phyloP scores from a whole-genome alignment of 2,329 filamentous ascomycete genomes.

The Nannizzia gypsea region DNA sequence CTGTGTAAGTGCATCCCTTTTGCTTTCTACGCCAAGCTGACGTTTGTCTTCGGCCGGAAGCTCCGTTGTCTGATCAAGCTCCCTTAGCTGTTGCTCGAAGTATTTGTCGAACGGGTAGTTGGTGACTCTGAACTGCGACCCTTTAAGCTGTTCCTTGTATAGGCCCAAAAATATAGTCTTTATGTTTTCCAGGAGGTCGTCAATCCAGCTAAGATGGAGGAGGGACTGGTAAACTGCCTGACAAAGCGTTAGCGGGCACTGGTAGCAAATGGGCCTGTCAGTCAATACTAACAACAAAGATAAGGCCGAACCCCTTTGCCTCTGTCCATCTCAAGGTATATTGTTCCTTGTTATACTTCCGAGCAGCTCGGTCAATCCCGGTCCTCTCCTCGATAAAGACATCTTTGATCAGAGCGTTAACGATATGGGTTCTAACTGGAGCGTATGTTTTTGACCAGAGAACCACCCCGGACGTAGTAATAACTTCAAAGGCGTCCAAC shows the following conservation, averaged over 20 bases:
- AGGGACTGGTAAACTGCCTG: constrained; percentile 95
- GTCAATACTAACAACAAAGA: constrained; percentile 67
- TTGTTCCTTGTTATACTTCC: constrained; percentile 77
- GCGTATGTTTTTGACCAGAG: constrained; percentile 87
- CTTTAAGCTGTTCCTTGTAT: constrained; percentile 77
- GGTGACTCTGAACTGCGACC: constrained; percentile 63
- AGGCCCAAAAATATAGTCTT: constrained; percentile 82
- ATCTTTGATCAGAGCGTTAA: constrained; percentile 91
- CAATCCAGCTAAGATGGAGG: constrained; percentile 90
- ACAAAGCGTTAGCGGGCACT: not conserved
- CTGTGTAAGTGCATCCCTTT: constrained; percentile 35
- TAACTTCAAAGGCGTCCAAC: constrained; percentile 93
- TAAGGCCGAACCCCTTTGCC: constrained; percentile 82
- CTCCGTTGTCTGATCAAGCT: constrained; percentile 43
- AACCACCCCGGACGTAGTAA: constrained; percentile 91
- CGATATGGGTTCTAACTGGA: constrained; percentile 64
- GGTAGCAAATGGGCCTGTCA: not conserved
- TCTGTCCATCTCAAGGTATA: constrained; percentile 92
- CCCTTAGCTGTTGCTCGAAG: constrained; percentile 82
- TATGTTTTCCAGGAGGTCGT: constrained; percentile 91
- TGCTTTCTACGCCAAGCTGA: constrained; percentile 27
- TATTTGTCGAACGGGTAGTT: constrained; percentile 84
- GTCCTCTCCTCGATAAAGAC: constrained; percentile 94
- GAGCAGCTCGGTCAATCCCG: constrained; percentile 50
- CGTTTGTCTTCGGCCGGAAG: constrained; percentile 38